These are phyloP conservation scores for Carex cristatella DNA, from an alignment of 176 grass and related monocot species.

Conservation along the genomic window DNA sequence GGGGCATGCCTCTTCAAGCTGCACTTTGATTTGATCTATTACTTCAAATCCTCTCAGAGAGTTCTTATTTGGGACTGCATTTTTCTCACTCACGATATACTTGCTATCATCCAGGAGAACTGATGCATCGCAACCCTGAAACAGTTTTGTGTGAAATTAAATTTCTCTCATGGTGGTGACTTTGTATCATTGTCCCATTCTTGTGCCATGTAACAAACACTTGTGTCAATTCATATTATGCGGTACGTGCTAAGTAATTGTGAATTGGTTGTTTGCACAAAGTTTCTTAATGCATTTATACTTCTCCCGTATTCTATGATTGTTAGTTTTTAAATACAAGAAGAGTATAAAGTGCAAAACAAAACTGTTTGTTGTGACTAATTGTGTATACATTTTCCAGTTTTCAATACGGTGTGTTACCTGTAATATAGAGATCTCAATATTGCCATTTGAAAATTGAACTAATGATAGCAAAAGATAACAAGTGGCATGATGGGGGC, in stretches of 20 bases:
- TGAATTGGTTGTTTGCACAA: background rate
- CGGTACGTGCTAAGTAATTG: background rate
- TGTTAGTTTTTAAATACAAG: background rate
- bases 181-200: background rate
- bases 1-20: conserved; percentile 70
- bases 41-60: conserved; percentile 82
- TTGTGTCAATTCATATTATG: background rate
- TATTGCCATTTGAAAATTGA: background rate
- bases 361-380: background rate
- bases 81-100: conserved; percentile 49
- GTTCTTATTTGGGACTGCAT: conserved; percentile 56
- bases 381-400: background rate
- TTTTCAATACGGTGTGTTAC: background rate
- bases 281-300: background rate
- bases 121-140: conserved; percentile 80
- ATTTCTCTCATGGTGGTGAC: background rate
- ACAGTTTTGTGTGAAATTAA: conserved; percentile 14
- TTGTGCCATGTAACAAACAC: background rate
- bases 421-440: background rate
- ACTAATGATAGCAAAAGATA: background rate
- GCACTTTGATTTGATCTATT: conserved; percentile 68
- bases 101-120: conserved; percentile 59
- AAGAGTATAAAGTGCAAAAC: background rate
- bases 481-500: background rate
- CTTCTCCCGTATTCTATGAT: background rate